phyloP scores from a whole-genome alignment of 1,284 basidiomycete species.

The Ceratobasidium sp. region DNA sequence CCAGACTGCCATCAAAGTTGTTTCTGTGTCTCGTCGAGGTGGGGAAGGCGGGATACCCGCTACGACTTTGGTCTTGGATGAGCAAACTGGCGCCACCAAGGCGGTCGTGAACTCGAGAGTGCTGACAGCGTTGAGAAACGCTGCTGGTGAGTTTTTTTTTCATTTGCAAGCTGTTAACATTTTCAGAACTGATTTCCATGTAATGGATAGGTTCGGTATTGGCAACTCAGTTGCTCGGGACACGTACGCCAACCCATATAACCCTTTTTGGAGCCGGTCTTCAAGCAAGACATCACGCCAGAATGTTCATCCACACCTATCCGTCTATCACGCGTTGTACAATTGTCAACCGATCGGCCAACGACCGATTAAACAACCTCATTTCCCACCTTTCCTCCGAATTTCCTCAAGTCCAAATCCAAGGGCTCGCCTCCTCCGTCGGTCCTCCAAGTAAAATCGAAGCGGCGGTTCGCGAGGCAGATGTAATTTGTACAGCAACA shows the following conservation, averaged over 20 bases:
- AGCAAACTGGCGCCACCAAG: constrained; percentile 66
- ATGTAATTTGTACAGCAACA: constrained; percentile 79
- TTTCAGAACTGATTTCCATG: background rate
- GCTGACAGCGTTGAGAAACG: constrained; percentile 81
- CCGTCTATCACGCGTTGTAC: constrained; percentile 62
- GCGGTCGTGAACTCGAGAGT: constrained; percentile 78
- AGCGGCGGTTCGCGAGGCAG: constrained; percentile 52
- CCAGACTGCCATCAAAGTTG: constrained; percentile 72
- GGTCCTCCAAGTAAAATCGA: constrained; percentile 44
- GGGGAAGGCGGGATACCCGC: constrained; percentile 69
- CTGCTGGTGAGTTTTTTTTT: constrained; percentile 67
- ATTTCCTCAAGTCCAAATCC: constrained; percentile 54
- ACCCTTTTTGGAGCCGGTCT: constrained; percentile 80
- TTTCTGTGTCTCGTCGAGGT: constrained; percentile 63
- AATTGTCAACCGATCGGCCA: constrained; percentile 69
- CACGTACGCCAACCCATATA: constrained; percentile 55
- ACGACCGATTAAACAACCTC: constrained; percentile 60
- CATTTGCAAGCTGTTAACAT: background rate
- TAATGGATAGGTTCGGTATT: constrained; percentile 68
- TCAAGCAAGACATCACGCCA: constrained; percentile 71
- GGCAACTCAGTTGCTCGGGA: constrained; percentile 63
- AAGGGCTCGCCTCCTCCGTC: constrained; percentile 15
- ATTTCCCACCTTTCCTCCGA: constrained; percentile 51
- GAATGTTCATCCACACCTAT: constrained; percentile 66
- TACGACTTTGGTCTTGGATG: constrained; percentile 78